Base-by-base conservation (phyloP, 345 rosid species). In the Citrus sp. region DNA sequence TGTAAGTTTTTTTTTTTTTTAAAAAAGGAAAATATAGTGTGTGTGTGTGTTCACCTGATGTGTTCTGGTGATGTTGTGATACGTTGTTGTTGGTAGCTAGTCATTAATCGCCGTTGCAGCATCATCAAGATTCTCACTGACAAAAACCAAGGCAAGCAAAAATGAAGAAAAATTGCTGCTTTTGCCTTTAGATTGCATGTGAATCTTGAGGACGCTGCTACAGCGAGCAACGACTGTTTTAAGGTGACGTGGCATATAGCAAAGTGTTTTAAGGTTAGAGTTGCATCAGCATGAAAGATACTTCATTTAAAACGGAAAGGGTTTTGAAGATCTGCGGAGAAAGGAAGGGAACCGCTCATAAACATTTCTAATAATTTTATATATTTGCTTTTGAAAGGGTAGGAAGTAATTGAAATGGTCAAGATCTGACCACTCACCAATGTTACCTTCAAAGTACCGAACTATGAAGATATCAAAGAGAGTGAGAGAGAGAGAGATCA, bases 71-170 rank as follows among this genome's bases (percentile, higher is more conserved):
- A 32, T 65, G 6, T 46, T 21, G 46, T n/a, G 25, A 34, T 19
- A 66, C 7, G 42, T 34, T 7, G 46, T 35, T 19, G 24, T 65
- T 14, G 22, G 58, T 18, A 4, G 58, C 58, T 54, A 35, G 24
- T 66, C 70, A 9, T 21, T 35, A 8, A 34, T 35, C 70, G 46
- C 70, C 25, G 70, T 7, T 66, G 70, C 70, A 66, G 70, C 70
- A 66, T 66, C 70, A 66, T 66, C 70, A 66, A 66, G 70, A 66
- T 66, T 66, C 70, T 35, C 70, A 35, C 6, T 10, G 21, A 9
- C 25, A 66, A 8, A 30, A 66, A 3, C 46, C n/a, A 21, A 66
- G 27, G 46, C 70, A 8, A 35, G 40, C 70, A 66, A 24, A 66
- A 34, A 35, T 66, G 35, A 8, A 34, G 35, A 19, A 7, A 63